A percentile compares a stretch with the other conserved stretches of the same genome.
Conservation (phyloP, 208 protist species). For the Leptomonas seymouri region DNA sequence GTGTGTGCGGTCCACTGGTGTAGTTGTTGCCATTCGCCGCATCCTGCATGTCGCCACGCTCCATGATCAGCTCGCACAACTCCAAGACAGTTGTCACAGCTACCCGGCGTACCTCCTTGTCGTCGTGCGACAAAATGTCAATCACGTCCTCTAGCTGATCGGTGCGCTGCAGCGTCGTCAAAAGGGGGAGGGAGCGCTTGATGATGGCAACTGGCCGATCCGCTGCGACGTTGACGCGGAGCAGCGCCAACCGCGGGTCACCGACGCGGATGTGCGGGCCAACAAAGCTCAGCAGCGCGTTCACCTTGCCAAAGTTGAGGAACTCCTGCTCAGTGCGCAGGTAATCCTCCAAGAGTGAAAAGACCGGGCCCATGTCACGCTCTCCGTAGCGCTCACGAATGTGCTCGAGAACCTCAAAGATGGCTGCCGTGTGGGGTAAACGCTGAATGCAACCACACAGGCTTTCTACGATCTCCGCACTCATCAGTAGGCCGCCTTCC, state of each 20-base stretch:
- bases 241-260: constrained; percentile 40
- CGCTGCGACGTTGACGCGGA: constrained; percentile 54
- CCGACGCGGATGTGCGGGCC: constrained; percentile 38
- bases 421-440: constrained; percentile 45
- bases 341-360: constrained; percentile 60
- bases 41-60: constrained; percentile 18
- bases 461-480: constrained; percentile 32
- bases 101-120: constrained; percentile 54
- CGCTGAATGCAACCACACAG: constrained; percentile 51
- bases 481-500: constrained; percentile 28
- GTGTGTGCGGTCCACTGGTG: constrained; percentile 15
- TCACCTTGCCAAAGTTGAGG: constrained; percentile 76
- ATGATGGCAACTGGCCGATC: constrained; percentile 45
- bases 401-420: constrained; percentile 64
- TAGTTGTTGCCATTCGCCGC: background rate
- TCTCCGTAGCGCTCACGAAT: constrained; percentile 66
- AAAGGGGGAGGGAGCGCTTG: constrained; percentile 68
- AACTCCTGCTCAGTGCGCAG: constrained; percentile 53
- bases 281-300: constrained; percentile 71
- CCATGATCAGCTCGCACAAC: constrained; percentile 72
- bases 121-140: constrained; percentile 81
- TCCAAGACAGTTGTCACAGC: constrained; percentile 65
- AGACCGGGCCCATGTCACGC: constrained; percentile 43
- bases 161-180: constrained; percentile 71
- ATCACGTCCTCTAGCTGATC: constrained; percentile 71